phyloP scores from a whole-genome alignment of 2,329 filamentous ascomycete species.

The Fusarium sp. region DNA sequence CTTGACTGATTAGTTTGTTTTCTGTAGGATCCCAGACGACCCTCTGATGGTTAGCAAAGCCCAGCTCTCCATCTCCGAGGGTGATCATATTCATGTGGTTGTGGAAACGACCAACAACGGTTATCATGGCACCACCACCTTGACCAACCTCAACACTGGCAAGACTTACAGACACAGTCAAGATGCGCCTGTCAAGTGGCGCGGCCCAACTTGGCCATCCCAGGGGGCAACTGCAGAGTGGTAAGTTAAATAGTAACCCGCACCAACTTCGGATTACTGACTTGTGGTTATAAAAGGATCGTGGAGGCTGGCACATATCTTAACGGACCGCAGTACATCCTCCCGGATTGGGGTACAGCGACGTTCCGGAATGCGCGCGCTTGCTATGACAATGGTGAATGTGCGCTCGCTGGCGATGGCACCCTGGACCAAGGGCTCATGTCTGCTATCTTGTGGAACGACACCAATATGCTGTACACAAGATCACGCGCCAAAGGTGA shows the following conservation, averaged over 20 bases:
- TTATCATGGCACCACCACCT: background rate
- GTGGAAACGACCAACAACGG: background rate
- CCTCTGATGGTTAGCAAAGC: background rate
- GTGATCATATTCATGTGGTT: background rate
- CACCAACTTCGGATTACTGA: background rate
- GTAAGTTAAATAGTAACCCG: background rate
- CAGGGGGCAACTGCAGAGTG: background rate
- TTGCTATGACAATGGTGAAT: background rate
- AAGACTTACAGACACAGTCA: background rate
- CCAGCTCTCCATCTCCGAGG: background rate
- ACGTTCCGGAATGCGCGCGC: background rate
- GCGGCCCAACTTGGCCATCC: background rate
- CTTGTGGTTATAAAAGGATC: background rate
- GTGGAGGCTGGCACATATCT: background rate
- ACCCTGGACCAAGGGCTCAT: background rate
- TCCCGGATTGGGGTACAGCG: background rate
- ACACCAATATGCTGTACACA: background rate
- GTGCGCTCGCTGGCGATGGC: background rate
- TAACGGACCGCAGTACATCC: background rate
- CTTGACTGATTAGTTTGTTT: background rate
- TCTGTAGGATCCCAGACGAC: background rate
- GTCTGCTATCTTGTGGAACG: background rate
- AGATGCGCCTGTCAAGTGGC: background rate
- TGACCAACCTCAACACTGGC: background rate
- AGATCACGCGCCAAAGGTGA: background rate